phyloP scores from a whole-genome alignment of 768 basidiomycete genomes.

The Gelatoporia subvermispora region DNA sequence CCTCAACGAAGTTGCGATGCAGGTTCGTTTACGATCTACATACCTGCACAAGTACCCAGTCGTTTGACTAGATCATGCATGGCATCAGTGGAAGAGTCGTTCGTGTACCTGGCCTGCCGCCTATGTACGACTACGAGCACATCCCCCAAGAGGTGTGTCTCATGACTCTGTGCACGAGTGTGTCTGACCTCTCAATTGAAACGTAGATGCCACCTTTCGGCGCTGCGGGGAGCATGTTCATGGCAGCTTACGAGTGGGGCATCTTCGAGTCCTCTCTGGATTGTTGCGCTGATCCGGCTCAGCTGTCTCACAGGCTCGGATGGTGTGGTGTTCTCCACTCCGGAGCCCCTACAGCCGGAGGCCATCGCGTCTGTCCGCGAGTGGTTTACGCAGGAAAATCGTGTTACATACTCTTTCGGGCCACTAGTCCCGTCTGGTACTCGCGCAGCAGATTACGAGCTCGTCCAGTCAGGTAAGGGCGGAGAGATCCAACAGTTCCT shows the following conservation, averaged over 20 bases:
- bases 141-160: neutral
- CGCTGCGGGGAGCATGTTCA: no score
- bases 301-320: constrained; percentile 1
- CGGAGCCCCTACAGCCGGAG: constrained; percentile 8
- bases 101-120: neutral
- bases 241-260: no score
- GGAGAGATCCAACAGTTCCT: constrained; percentile 3
- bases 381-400: constrained; percentile 6
- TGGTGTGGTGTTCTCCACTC: constrained; percentile 7
- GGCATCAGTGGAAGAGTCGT: neutral
- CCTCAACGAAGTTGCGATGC: neutral
- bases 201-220: no score
- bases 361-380: neutral
- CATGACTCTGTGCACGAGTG: neutral
- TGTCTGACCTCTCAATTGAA: no score
- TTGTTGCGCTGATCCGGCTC: no score
- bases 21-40: neutral
- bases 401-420: constrained; percentile 8
- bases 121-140: neutral
- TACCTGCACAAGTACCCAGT: no score
- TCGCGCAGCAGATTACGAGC: constrained; percentile 3
- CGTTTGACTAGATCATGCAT: no score
- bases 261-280: no score
- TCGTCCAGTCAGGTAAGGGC: constrained; percentile 5
- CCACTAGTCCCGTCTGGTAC: constrained; percentile 3